A percentile compares a stretch with the other conserved stretches of the same genome.
Conservation (phyloP, 345 rosid genomes). For the Cardamine occulta region DNA sequence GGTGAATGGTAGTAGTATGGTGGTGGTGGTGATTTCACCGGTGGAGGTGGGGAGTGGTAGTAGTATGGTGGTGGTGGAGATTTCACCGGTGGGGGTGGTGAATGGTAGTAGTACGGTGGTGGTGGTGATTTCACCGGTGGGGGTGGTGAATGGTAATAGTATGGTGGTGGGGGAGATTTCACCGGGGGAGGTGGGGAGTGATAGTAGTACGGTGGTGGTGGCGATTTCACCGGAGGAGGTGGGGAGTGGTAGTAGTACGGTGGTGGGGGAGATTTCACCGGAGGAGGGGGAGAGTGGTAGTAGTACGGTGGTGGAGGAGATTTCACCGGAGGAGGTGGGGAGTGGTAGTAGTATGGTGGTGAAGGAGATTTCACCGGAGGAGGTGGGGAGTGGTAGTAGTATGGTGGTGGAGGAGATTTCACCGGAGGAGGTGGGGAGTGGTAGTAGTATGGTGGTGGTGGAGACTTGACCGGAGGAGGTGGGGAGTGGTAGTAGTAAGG, state of each 20-base stretch:
- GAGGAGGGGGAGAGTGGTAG: constrained; percentile 47
- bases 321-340: constrained; percentile 48
- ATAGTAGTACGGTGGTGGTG: constrained; percentile 46
- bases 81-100: constrained; percentile 41
- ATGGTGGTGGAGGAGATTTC: constrained; percentile 22
- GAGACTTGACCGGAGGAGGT: constrained; percentile 44
- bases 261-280: constrained; percentile 25
- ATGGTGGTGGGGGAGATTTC: constrained; percentile 42
- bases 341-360: constrained; percentile 48
- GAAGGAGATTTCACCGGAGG: constrained; percentile 42
- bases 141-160: constrained; percentile 33
- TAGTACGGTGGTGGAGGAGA: constrained; percentile 44
- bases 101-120: constrained; percentile 30
- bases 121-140: constrained; percentile 19
- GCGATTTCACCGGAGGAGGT: constrained; percentile 36
- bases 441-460: constrained; percentile 47
- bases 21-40: constrained; percentile 25
- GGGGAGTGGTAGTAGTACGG: constrained; percentile 49
- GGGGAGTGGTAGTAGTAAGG: constrained; percentile 45
- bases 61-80: constrained; percentile 46
- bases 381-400: constrained; percentile 45
- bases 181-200: constrained; percentile 12
- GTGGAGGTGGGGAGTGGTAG: constrained; percentile 48
- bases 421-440: constrained; percentile 54
- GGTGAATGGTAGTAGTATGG: constrained; percentile 46